A percentile compares a stretch with the other conserved stretches of the same genome.
Evolutionary conservation across 345 rosid genomes (phyloP).

Genomic region (Gossypium thurberi): DNA sequence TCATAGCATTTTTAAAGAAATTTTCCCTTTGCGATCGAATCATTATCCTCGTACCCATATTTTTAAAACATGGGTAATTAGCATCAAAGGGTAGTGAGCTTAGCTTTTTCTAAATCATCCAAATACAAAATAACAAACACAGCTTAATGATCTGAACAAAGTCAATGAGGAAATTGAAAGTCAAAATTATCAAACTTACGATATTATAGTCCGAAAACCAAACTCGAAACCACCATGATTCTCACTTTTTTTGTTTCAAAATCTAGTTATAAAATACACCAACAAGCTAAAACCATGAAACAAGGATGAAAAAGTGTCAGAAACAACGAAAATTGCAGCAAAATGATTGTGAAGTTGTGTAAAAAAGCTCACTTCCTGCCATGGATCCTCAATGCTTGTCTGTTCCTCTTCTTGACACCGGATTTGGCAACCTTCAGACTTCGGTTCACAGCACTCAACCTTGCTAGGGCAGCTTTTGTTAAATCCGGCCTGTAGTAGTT

Average conservation of each 20-base stretch:
- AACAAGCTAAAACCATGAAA: not conserved
- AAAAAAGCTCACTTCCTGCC: conserved; percentile 30
- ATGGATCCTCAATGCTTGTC: conserved; percentile 43
- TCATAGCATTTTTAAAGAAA: too few relatives aligned
- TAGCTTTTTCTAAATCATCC: too few relatives aligned
- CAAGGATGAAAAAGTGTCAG: not conserved
- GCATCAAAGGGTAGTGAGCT: too few relatives aligned
- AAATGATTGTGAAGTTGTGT: not conserved
- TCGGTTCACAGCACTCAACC: conserved; percentile 71
- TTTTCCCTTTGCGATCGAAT: too few relatives aligned
- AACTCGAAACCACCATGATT: not conserved
- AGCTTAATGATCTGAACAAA: too few relatives aligned
- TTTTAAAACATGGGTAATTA: too few relatives aligned
- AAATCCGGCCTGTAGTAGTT: conserved; percentile 95
- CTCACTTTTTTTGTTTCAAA: not conserved
- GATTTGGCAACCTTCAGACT: conserved; percentile 82
- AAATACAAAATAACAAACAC: too few relatives aligned
- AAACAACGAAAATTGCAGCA: not conserved
- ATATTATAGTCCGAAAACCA: not conserved
- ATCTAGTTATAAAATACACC: not conserved
- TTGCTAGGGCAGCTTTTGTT: conserved; percentile 80
- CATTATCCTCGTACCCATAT: too few relatives aligned
- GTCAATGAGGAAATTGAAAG: too few relatives aligned
- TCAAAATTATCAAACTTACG: not conserved
- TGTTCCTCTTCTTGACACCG: conserved; percentile 86